Conservation (phyloP, 106 monocot genomes). For the Dendrobium huoshanense region DNA sequence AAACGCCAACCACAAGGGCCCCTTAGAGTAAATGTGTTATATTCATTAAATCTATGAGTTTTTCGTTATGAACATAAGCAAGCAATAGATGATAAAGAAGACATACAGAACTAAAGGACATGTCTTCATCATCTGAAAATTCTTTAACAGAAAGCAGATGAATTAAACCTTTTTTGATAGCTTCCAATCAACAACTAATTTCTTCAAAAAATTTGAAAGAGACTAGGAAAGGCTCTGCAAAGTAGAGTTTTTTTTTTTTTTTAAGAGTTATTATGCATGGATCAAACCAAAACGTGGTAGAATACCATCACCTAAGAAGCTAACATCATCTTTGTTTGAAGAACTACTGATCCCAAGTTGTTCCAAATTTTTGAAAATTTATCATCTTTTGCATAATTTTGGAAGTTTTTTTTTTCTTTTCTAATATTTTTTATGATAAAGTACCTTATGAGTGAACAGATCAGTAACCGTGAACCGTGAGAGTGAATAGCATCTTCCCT, state of each 20-base stretch:
- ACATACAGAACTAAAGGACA: neutral
- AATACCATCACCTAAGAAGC: no score
- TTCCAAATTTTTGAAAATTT: no score
- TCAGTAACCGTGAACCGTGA: no score
- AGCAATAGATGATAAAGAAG: neutral
- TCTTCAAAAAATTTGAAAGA: neutral
- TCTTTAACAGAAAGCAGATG: neutral
- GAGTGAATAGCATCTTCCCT: no score
- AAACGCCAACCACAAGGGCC: no score
- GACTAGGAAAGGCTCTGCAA: neutral
- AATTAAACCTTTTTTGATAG: neutral
- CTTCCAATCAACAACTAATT: neutral
- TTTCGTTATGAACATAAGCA: neutral
- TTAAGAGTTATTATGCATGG: neutral
- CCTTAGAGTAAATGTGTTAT: neutral
- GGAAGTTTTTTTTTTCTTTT: no score
- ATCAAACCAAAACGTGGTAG: neutral
- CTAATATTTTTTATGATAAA: no score
- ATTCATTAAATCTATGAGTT: neutral
- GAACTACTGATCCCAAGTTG: no score
- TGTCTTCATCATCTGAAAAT: neutral
- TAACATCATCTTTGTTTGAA: no score
- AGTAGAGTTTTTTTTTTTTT: neutral
- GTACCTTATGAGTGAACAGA: no score
- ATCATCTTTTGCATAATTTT: no score